These are phyloP conservation scores for Anisogramma anomala DNA, from an alignment of 2,329 filamentous ascomycete species.

Conservation along the genomic window DNA sequence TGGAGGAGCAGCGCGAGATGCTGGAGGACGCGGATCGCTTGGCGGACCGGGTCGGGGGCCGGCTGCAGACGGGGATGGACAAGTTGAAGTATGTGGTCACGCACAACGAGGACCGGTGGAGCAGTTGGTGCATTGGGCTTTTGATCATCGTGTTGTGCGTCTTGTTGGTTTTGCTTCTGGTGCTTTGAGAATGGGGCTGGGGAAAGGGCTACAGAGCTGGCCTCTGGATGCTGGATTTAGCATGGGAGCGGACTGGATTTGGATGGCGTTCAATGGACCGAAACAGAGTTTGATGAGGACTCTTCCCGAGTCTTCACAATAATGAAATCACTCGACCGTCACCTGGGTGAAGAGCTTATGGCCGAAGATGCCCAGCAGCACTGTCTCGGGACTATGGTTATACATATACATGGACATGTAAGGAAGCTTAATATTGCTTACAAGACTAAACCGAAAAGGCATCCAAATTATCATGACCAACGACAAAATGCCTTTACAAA, in stretches of 20 bases:
- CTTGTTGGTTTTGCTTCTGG: conserved; percentile 65
- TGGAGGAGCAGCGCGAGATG: conserved; percentile 89
- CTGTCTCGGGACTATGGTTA: too few relatives aligned
- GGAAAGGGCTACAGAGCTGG: not conserved
- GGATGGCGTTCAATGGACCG: not conserved
- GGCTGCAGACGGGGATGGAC: conserved; percentile 75
- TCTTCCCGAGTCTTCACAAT: not conserved
- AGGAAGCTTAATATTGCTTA: too few relatives aligned
- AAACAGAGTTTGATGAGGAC: not conserved
- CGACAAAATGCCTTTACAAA: too few relatives aligned
- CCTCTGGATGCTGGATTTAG: not conserved
- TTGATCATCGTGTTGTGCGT: conserved; percentile 83
- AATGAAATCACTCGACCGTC: too few relatives aligned
- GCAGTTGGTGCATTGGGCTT: conserved; percentile 81
- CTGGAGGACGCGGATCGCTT: conserved; percentile 74
- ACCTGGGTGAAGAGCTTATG: too few relatives aligned
- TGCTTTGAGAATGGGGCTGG: conserved; percentile 33
- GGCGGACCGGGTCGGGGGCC: conserved; percentile 76
- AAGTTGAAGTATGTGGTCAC: conserved; percentile 76
- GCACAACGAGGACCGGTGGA: conserved; percentile 78
- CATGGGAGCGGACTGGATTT: not conserved
- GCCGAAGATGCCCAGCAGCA: too few relatives aligned
- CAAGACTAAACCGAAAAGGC: too few relatives aligned
- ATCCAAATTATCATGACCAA: too few relatives aligned
- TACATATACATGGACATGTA: too few relatives aligned